Evolutionary conservation across 176 grass and related monocot species (phyloP).

Genomic region (Ensete ventricosum): DNA sequence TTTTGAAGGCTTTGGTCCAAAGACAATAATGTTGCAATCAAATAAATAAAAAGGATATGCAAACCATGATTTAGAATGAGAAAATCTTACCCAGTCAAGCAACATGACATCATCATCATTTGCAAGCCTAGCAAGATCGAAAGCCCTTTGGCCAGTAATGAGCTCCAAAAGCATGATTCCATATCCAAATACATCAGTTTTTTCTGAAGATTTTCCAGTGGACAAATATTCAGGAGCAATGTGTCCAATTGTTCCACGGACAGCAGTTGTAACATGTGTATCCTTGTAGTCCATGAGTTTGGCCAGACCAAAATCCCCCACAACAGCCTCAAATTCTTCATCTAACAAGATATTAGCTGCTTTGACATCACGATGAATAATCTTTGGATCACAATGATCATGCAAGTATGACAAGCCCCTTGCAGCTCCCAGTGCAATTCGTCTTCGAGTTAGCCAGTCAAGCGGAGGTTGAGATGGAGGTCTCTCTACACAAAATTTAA

Average conservation of each 20-base stretch:
- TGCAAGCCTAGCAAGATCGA: conserved; percentile 21
- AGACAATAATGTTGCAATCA: no score
- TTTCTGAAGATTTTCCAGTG: background rate
- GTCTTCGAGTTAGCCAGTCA: conserved; percentile 27
- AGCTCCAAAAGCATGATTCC: conserved; percentile 19
- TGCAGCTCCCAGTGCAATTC: conserved; percentile 34
- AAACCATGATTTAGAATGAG: no score
- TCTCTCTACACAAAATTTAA: conserved; percentile 8
- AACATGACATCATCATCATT: conserved; percentile 24
- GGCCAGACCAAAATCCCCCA: background rate
- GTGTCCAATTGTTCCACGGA: background rate
- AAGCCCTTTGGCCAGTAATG: conserved; percentile 9
- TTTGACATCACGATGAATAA: background rate
- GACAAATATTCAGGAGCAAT: background rate
- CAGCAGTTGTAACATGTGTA: background rate
- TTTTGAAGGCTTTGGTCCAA: no score
- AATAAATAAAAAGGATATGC: no score
- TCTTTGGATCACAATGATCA: conserved; percentile 4
- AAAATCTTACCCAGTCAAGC: conserved; percentile 13
- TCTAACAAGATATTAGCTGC: background rate
- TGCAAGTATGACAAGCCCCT: conserved; percentile 31
- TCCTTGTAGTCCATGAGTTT: background rate
- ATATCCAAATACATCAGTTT: background rate
- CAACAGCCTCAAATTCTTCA: background rate
- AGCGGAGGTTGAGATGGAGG: conserved; percentile 21